These are phyloP conservation scores for Linum trigynum DNA, from an alignment of 345 rosid species.

Conservation along the genomic window DNA sequence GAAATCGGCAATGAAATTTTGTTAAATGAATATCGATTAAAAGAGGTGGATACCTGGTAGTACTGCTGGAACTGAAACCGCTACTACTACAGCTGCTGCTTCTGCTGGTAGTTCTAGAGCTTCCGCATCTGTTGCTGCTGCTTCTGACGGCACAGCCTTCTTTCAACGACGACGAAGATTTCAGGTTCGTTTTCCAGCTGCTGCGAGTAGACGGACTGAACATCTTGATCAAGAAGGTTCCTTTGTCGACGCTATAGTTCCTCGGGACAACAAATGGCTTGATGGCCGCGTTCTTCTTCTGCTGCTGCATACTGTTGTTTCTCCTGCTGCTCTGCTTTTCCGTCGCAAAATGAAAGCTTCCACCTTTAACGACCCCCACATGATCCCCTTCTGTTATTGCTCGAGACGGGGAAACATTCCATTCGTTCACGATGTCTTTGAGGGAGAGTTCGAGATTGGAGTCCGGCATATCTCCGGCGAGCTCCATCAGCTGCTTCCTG, in stretches of 20 bases:
- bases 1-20: background rate
- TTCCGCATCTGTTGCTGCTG: slow-evolving; percentile 6
- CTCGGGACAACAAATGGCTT: slow-evolving; percentile 15
- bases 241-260: slow-evolving; percentile 33
- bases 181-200: slow-evolving; percentile 20
- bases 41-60: slow-evolving; percentile 24
- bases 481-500: slow-evolving; percentile 53
- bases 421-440: slow-evolving; percentile 43
- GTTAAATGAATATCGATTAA: background rate
- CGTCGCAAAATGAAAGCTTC: slow-evolving; percentile 5
- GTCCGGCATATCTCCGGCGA: slow-evolving; percentile 39
- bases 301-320: background rate
- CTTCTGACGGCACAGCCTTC: slow-evolving; percentile 7
- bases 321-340: slow-evolving; percentile 7
- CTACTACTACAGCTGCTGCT: slow-evolving; percentile 10
- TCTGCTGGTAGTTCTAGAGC: slow-evolving; percentile 10
- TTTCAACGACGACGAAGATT: slow-evolving; percentile 20
- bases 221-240: slow-evolving; percentile 40
- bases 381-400: background rate
- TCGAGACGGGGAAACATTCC: slow-evolving; percentile 1
- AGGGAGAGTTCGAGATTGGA: slow-evolving; percentile 43
- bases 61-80: slow-evolving; percentile 13
- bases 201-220: slow-evolving; percentile 26
- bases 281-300: slow-evolving; percentile 12
- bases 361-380: background rate